Evolutionary conservation across 768 basidiomycete genomes (phyloP).

Genomic region (Amyloporia xantha): DNA sequence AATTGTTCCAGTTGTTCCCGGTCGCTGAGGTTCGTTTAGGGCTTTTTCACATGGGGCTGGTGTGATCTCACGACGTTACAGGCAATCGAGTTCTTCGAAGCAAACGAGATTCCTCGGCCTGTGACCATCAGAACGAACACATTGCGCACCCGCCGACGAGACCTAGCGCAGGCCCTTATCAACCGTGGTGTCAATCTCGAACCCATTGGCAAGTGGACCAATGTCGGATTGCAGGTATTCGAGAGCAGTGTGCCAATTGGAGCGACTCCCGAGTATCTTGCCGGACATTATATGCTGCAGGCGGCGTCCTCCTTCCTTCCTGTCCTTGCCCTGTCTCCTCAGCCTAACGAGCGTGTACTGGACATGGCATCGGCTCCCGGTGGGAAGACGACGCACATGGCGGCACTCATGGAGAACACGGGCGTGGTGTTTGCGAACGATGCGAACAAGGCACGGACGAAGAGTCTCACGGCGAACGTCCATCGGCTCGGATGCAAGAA

Average conservation of each 20-base stretch:
- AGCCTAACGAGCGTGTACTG: conserved; percentile 87
- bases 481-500: conserved; percentile 98
- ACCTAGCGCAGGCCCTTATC: conserved; percentile 88
- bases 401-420: conserved; percentile 94
- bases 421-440: conserved; percentile 99
- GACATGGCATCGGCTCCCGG: conserved; percentile 99
- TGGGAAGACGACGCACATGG: conserved; percentile 97
- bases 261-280: conserved; percentile 97
- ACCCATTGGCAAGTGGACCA: conserved; percentile 99
- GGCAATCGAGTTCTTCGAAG: conserved; percentile 98
- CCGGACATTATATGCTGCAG: conserved; percentile 99
- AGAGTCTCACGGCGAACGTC: conserved; percentile 93
- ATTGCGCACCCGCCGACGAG: conserved; percentile 85
- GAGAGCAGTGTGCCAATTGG: conserved; percentile 94
- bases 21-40: conserved; percentile 68
- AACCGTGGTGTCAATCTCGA: conserved; percentile 97
- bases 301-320: conserved; percentile 99
- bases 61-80: conserved; percentile 24
- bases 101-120: conserved; percentile 91
- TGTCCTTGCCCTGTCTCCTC: conserved; percentile 90
- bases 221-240: conserved; percentile 97
- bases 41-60: not conserved
- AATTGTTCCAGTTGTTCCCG: conserved; percentile 90
- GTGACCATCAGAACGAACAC: conserved; percentile 99
- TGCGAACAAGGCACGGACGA: conserved; percentile 88